Percentiles rank a stretch among this genome's conserved stretches.
Evolutionary conservation across 2,329 filamentous ascomycete genomes (phyloP).

Genomic region (Orbilia brochopaga): DNA sequence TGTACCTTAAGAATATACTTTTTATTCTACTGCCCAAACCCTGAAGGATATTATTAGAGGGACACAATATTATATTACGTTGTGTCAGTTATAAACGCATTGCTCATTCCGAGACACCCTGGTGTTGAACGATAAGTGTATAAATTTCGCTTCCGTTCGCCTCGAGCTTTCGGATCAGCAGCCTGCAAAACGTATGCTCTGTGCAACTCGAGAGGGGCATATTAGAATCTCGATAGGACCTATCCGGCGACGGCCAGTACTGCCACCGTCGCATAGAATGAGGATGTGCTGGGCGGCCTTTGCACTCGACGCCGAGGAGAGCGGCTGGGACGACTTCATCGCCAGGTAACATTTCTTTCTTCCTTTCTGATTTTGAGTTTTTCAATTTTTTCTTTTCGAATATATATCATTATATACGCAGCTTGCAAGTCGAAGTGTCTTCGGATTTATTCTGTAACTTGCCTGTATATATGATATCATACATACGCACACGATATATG

Average conservation of each 20-base stretch:
- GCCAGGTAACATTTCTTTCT: slow-evolving; percentile 39
- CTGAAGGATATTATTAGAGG: too few species aligned
- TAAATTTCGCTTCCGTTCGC: neutral
- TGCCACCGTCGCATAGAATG: slow-evolving; percentile 47
- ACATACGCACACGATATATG: slow-evolving; percentile 4
- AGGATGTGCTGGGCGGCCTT: slow-evolving; percentile 51
- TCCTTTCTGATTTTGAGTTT: slow-evolving; percentile 10
- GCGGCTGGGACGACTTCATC: slow-evolving; percentile 49
- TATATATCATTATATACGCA: slow-evolving; percentile 23
- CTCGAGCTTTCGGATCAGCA: neutral
- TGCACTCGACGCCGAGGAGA: slow-evolving; percentile 49
- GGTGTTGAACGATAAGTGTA: neutral
- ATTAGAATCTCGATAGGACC: slow-evolving; percentile 20
- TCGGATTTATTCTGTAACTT: slow-evolving; percentile 37
- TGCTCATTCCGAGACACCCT: neutral
- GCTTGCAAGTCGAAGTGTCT: slow-evolving; percentile 24
- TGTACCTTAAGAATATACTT: neutral
- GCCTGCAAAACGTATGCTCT: neutral
- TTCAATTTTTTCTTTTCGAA: slow-evolving; percentile 9
- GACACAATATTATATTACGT: too few species aligned
- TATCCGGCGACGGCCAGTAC: slow-evolving; percentile 46
- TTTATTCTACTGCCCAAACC: too few species aligned
- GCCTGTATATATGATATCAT: slow-evolving; percentile 45
- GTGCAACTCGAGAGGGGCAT: neutral
- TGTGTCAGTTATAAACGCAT: neutral